Percentiles rank a stretch among this genome's conserved stretches.
Conservation (phyloP, 768 basidiomycete genomes). For the Suillus hirtellus region DNA sequence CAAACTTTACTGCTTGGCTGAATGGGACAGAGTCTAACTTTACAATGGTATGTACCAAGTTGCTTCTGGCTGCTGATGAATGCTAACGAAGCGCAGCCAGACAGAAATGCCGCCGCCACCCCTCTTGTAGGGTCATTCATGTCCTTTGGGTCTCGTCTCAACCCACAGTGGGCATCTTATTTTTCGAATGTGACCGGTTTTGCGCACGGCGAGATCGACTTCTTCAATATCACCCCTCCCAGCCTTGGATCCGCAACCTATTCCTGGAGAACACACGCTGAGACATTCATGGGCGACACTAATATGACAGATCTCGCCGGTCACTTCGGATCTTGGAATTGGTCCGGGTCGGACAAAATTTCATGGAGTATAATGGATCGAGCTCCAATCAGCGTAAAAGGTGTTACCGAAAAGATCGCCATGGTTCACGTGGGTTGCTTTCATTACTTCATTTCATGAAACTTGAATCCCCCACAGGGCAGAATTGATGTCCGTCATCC, state of each 20-base stretch:
- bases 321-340: conserved; percentile 64
- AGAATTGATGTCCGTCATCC: conserved; percentile 66
- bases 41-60: conserved; percentile 48
- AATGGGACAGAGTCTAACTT: conserved; percentile 68
- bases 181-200: conserved; percentile 80
- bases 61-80: background rate
- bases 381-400: conserved; percentile 37
- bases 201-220: conserved; percentile 60
- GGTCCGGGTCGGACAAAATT: conserved; percentile 62
- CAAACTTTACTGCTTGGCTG: conserved; percentile 78
- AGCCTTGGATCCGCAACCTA: conserved; percentile 37
- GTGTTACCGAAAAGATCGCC: conserved; percentile 49
- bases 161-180: conserved; percentile 55
- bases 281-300: conserved; percentile 47
- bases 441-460: conserved; percentile 10
- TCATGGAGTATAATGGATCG: conserved; percentile 70
- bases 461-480: conserved; percentile 45
- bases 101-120: conserved; percentile 41
- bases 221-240: conserved; percentile 63
- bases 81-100: conserved; percentile 41
- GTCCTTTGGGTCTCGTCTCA: conserved; percentile 43
- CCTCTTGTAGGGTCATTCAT: conserved; percentile 53
- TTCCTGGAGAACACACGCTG: conserved; percentile 53
- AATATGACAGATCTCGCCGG: conserved; percentile 53
- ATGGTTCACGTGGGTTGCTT: conserved; percentile 61